Conservation (phyloP, 139 green algal genomes). For the Raphidocelis subcapitata region DNA sequence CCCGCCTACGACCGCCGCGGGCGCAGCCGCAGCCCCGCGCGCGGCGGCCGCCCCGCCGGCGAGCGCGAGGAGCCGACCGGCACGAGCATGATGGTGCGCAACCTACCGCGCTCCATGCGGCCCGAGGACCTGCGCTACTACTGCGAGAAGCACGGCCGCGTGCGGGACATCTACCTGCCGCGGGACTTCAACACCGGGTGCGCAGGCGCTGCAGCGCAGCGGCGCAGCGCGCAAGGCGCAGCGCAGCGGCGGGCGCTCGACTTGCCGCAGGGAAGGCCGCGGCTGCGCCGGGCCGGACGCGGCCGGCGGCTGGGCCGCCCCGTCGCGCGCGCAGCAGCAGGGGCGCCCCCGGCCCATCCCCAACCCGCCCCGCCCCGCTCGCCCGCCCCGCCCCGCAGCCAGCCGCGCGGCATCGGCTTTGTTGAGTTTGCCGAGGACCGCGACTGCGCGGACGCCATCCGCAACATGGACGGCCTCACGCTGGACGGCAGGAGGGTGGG, state of each 20-base stretch:
- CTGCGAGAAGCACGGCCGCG: conserved; percentile 41
- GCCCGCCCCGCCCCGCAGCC: conserved; percentile 14
- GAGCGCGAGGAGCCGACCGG: neutral
- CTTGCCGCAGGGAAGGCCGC: no score
- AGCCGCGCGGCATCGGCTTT: conserved; percentile 57
- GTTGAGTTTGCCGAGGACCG: conserved; percentile 50
- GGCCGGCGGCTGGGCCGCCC: no score
- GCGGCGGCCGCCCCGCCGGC: no score
- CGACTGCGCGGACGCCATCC: conserved; percentile 51
- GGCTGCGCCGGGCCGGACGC: no score
- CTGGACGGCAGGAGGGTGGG: conserved; percentile 47
- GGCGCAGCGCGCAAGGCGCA: no score
- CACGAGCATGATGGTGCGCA: conserved; percentile 26
- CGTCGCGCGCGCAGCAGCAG: no score
- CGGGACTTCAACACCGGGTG: conserved; percentile 37
- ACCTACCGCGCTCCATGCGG: conserved; percentile 22
- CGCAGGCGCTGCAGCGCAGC: neutral
- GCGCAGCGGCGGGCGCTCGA: no score
- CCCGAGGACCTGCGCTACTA: conserved; percentile 32
- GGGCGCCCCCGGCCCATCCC: no score
- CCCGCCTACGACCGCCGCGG: no score
- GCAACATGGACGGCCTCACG: conserved; percentile 37
- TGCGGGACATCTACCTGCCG: conserved; percentile 46
- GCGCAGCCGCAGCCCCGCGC: no score
- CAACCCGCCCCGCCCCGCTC: no score